Conservation (phyloP, 768 basidiomycete species). For the Podaxis sp. region DNA sequence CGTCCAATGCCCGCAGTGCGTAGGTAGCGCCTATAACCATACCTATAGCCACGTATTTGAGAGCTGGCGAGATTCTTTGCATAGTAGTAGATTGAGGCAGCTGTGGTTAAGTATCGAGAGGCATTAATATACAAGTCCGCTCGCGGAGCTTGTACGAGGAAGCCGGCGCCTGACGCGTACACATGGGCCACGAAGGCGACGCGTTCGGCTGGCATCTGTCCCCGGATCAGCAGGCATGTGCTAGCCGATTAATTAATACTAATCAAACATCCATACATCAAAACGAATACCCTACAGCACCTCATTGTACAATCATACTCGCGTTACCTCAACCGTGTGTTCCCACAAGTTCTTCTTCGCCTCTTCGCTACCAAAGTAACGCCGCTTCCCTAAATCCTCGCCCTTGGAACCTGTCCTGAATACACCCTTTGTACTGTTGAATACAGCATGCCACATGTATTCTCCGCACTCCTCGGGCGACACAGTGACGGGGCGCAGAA, state of each 20-base stretch:
- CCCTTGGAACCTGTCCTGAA: slow-evolving; percentile 32
- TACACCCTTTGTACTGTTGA: slow-evolving; percentile 26
- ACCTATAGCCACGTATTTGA: not conserved
- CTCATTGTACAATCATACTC: not conserved
- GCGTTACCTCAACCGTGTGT: slow-evolving; percentile 22
- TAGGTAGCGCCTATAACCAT: not conserved
- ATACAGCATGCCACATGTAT: slow-evolving; percentile 36
- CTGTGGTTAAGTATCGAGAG: not conserved
- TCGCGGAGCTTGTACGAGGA: not conserved
- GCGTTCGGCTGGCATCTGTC: not conserved
- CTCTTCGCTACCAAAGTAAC: slow-evolving; percentile 34
- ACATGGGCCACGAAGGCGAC: not conserved
- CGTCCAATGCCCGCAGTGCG: slow-evolving; percentile 43
- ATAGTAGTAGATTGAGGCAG: not conserved
- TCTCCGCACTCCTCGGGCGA: slow-evolving; percentile 30
- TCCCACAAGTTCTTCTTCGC: slow-evolving; percentile 38
- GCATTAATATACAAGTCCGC: not conserved
- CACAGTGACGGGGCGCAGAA: slow-evolving; percentile 26
- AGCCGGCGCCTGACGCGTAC: not conserved
- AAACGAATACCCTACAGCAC: not conserved
- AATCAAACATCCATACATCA: too few species aligned
- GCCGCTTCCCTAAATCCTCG: slow-evolving; percentile 33
- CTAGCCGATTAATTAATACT: not conserved
- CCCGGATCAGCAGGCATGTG: not conserved
- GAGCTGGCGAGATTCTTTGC: not conserved